phyloP scores from a whole-genome alignment of 169 alveolate genomes.

The Eimeria necatrix region DNA sequence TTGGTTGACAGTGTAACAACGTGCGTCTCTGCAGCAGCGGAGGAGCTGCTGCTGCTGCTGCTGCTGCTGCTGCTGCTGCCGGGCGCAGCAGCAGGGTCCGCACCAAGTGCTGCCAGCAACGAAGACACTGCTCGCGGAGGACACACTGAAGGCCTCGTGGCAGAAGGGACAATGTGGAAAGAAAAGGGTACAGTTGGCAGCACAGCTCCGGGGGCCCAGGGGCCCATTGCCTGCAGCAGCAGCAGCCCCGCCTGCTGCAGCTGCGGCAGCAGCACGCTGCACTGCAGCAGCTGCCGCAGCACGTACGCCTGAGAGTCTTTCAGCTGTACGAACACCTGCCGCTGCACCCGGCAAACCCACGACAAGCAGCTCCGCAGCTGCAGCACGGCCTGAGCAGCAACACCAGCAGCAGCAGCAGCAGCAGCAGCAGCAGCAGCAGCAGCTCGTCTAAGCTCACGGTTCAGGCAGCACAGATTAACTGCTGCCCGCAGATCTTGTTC shows the following conservation, averaged over 20 bases:
- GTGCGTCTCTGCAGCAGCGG: conserved; percentile 32
- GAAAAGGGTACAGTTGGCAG: conserved; percentile 56
- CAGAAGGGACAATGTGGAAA: conserved; percentile 48
- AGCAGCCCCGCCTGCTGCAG: conserved; percentile 64
- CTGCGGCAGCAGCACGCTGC: conserved; percentile 49
- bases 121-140: conserved; percentile 47
- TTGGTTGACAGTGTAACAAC: conserved; percentile 31
- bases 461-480: not conserved
- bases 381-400: conserved; percentile 44
- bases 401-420: conserved; percentile 52
- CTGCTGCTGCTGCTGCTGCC: conserved; percentile 37
- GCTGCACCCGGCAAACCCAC: conserved; percentile 56
- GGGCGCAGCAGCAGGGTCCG: conserved; percentile 6
- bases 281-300: conserved; percentile 71
- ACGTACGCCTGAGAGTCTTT: conserved; percentile 36
- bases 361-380: conserved; percentile 51
- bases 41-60: conserved; percentile 7
- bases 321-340: conserved; percentile 32
- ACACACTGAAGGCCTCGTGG: conserved; percentile 12
- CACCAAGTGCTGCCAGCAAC: not conserved
- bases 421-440: conserved; percentile 1
- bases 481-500: not conserved
- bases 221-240: conserved; percentile 67
- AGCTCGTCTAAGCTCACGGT: not conserved
- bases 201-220: conserved; percentile 27